Evolutionary conservation across 805 yeast species (phyloP).

Genomic region (Torulaspora indica): DNA sequence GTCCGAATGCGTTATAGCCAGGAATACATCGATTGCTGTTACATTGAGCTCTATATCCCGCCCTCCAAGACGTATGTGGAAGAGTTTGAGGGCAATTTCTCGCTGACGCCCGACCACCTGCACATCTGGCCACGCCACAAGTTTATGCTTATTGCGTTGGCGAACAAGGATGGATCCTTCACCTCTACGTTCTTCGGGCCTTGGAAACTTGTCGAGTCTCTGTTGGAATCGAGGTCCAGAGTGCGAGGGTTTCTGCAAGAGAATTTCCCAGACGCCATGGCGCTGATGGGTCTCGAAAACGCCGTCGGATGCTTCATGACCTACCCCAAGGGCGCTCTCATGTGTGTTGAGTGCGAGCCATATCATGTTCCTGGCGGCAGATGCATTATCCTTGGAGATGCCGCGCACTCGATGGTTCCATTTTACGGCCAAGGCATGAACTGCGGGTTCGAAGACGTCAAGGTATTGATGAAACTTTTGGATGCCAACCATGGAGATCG

Average conservation of each 20-base stretch:
- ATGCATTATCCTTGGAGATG: constrained; percentile 78
- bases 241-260: constrained; percentile 50
- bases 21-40: constrained; percentile 77
- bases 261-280: constrained; percentile 72
- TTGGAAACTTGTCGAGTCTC: constrained; percentile 55
- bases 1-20: constrained; percentile 68
- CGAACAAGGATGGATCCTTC: constrained; percentile 80
- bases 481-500: constrained; percentile 40
- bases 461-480: constrained; percentile 52
- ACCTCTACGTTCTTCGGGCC: constrained; percentile 89
- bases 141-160: constrained; percentile 84
- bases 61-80: constrained; percentile 39
- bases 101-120: constrained; percentile 65
- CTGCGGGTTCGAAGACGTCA: constrained; percentile 90
- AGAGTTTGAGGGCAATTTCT: constrained; percentile 38
- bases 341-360: constrained; percentile 66
- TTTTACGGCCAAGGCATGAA: constrained; percentile 97
- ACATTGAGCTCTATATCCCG: constrained; percentile 75
- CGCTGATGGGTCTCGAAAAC: constrained; percentile 56
- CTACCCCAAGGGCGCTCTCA: constrained; percentile 72
- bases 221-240: constrained; percentile 40
- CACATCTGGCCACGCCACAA: constrained; percentile 91
- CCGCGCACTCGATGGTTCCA: constrained; percentile 98
- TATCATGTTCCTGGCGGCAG: constrained; percentile 57
- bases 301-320: constrained; percentile 47